A percentile compares a stretch with the other conserved stretches of the same genome.
Conservation (phyloP, 2,329 filamentous ascomycete species). For the Stachybotrys echinatus region DNA sequence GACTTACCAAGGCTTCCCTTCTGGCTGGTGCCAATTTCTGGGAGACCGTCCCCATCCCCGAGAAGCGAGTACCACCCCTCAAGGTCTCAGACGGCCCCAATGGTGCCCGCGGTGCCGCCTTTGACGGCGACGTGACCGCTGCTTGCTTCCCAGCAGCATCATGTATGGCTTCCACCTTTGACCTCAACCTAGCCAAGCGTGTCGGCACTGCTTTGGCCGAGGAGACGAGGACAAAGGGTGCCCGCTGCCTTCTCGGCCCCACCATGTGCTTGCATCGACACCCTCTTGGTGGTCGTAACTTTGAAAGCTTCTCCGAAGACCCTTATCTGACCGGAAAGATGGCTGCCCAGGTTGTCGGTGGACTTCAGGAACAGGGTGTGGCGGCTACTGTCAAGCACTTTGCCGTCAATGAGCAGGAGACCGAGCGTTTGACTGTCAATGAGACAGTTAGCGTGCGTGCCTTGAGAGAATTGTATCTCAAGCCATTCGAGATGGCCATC, state of each 20-base stretch:
- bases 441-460: slow-evolving; percentile 18
- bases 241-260: not conserved
- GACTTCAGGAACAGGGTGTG: slow-evolving; percentile 33
- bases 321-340: not conserved
- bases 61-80: not conserved
- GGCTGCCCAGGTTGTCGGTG: slow-evolving; percentile 22
- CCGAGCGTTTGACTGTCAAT: slow-evolving; percentile 18
- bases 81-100: slow-evolving; percentile 2
- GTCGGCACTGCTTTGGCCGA: not conserved
- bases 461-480: slow-evolving; percentile 22
- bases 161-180: not conserved
- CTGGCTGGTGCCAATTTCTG: slow-evolving; percentile 1
- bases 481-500: slow-evolving; percentile 34
- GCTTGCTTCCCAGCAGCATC: slow-evolving; percentile 1
- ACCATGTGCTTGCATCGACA: not conserved
- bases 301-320: slow-evolving; percentile 3
- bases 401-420: slow-evolving; percentile 34
- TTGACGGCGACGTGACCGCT: not conserved
- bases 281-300: not conserved
- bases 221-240: slow-evolving; percentile 1
- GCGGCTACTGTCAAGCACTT: slow-evolving; percentile 39
- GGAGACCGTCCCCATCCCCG: not conserved
- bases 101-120: not conserved
- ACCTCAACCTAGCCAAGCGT: not conserved
- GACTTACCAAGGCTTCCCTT: not conserved